phyloP scores from a whole-genome alignment of 495 filamentous ascomycete species.

The Aspergillus leporis region DNA sequence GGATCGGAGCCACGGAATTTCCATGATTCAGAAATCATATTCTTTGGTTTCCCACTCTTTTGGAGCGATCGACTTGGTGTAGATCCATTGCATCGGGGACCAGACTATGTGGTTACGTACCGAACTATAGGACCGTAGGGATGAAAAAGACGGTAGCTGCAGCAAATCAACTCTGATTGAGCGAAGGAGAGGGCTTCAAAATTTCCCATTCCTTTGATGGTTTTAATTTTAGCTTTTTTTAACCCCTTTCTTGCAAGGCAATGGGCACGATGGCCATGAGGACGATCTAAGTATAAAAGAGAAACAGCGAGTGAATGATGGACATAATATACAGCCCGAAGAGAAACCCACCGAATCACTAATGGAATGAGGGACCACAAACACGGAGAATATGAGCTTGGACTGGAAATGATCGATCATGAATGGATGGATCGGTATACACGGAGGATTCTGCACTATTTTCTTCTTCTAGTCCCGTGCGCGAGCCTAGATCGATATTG shows the following conservation, averaged over 20 bases:
- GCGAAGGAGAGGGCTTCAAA: not conserved
- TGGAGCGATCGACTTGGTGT: conserved; percentile 13
- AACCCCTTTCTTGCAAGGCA: conserved; percentile 3
- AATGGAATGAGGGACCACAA: conserved; percentile 4
- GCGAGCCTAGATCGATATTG: conserved; percentile 12
- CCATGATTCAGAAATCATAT: conserved; percentile 4
- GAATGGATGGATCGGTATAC: conserved; percentile 18
- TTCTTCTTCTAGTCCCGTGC: conserved; percentile 19
- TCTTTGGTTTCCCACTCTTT: conserved; percentile 3
- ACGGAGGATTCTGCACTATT: conserved; percentile 24
- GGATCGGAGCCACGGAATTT: not conserved
- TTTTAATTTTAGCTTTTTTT: conserved; percentile 6
- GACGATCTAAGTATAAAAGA: not conserved
- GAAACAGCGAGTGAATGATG: conserved; percentile 8
- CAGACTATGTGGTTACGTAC: conserved; percentile 4
- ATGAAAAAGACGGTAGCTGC: conserved; percentile 18
- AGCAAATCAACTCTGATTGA: conserved; percentile 6
- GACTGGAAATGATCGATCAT: conserved; percentile 24
- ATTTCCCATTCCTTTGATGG: not conserved
- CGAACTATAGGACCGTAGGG: conserved; percentile 6
- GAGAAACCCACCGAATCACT: conserved; percentile 17
- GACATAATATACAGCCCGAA: conserved; percentile 5
- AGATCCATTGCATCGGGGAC: conserved; percentile 12
- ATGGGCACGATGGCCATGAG: not conserved
- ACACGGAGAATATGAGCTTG: conserved; percentile 9